Evolutionary conservation across 164 flowering plant species (phyloP), one percentile per base, ranked within the genome.

Genomic region (Hamamelis virginiana): DNA sequence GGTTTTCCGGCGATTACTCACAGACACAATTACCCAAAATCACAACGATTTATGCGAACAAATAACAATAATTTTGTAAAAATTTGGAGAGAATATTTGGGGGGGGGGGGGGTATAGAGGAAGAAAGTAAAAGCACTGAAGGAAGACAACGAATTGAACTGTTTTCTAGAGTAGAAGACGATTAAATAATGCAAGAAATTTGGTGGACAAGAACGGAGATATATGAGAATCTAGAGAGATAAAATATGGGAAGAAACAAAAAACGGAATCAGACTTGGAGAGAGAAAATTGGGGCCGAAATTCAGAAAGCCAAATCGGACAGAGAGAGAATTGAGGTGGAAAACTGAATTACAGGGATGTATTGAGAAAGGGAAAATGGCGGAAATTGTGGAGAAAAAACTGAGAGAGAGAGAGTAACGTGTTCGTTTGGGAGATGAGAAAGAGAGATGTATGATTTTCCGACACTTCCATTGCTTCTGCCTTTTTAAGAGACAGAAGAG

Each of bases 401-500:
- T 50, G 64, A 28, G 46, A 59, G 63, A 52, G 58, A 65, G 61
- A 45, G 41, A 6, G 41, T 33, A 27, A 21, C 19, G 16, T 60
- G 10, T 45, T 13, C 1, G 41, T 41, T 47, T 58, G 59, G 33
- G 0, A 64, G 55, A 38, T 27, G 43, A 25, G 4, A 2, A 33
- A 33, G 41, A 33, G 41, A 6, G 41, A 33, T 6, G 41, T 33
- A 33, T 33, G 2, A 33, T 2, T 33, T 33, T 33, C 41, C 41
- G n/a, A n/a, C 41, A 33, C 41, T 33, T 33, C 6, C 41, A 2
- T 33, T 33, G 41, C 6, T 33, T 33, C n/a, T n/a, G n/a, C n/a
- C n/a, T n/a, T 25, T 18, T 27, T n/a, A 59, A 75, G 75, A 72
- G 73, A 72, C 64, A 72, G 63, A 26, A 45, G 23, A 38, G 38